Base-by-base conservation (phyloP, 768 basidiomycete species). In the Amanita pseudoporphyria region DNA sequence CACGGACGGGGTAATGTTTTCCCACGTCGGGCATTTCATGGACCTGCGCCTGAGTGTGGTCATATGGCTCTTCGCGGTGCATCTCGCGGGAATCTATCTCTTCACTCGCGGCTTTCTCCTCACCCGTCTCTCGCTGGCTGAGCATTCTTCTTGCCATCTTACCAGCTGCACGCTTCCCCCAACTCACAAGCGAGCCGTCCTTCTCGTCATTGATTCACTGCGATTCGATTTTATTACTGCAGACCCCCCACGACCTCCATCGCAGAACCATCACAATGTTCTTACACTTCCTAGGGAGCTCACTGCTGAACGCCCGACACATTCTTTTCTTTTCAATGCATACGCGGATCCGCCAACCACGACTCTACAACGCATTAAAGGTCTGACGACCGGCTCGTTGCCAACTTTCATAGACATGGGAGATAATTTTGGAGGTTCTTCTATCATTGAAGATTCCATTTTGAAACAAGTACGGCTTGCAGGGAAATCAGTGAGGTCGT, bases 341-440 rank as follows among this genome's bases (percentile, higher is more conserved):
- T 83, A 88, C 65, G 81, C 92, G 3, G 95, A 99, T 59, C 95
- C 96, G 0, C 96, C 96, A 0, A 99, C 96, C 0, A 81, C 91
- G 0, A 98, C 95, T 0, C 74, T 98, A 33, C 96, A 98, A 62
- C 78, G 96, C 2, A 82, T 99, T 56, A 99, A 99, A 59, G 96
- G 84, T 0, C 68, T 99, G 36, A 96, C 92, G 0, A 97, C 96
- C 0, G 96, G 95, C 7, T 93, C 92, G 0, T 68, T 99, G 7
- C 94, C 95, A 0, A 98, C 95, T 0, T 97, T 99, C 60, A 78
- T 97, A 35, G 95, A 98, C 60, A 74, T 87, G n/a, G 91, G 93
- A 5, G 81, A 80, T 36, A 97, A 90, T 60, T 96, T 98, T 67
- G 92, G 88, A 10, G 92, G 81, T 0, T 83, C 86, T 2, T 79